Evolutionary conservation across 371 early-diverging fungal species (phyloP), one percentile per base, ranked within the genome.

Genomic region (Apophysomyces ossiformis): DNA sequence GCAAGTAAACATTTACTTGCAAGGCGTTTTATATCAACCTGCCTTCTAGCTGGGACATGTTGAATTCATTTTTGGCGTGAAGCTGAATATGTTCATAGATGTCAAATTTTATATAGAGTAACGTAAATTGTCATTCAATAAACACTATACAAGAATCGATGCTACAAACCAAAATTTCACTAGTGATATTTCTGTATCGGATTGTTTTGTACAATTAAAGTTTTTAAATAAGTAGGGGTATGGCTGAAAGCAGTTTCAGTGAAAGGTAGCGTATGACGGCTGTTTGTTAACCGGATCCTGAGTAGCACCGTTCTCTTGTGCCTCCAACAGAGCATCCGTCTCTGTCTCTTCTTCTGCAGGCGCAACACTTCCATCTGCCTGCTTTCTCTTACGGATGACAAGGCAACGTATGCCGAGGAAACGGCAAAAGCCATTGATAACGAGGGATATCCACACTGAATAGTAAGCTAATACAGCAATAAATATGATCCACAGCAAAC

Each of bases 341-440:
- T 64, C 64, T 35, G 57, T n/a, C 36, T 45, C 57, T 38, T 65
- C 58, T 65, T 61, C 61, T 1, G 39, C 21, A 4, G 54, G 16
- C n/a, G 56, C 38, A 56, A 50, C 21, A 26, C 56, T 60, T 38
- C 61, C 63, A 5, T 65, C 61, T 0, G 66, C 26, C 12, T 62
- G 68, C 39, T 68, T 70, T 15, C 47, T 57, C 0, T 65, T 66
- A 12, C 63, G 87, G 71, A 95, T 95, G 46, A 85, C 73, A 57
- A 96, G 82, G 70, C 96, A 96, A 61, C 89, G 84, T 79, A 96
- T 96, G 63, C 87, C 89, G 47, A 96, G 83, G 69, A 87, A 88
- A 32, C 83, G 81, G 76, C 96, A 96, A 81, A 96, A 94, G 58
- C 90, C 88, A 66, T 92, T 87, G 70, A 96, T 94, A 65, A 96